Base-by-base conservation (phyloP, 306 rosid species). In the Castanea sativa region DNA sequence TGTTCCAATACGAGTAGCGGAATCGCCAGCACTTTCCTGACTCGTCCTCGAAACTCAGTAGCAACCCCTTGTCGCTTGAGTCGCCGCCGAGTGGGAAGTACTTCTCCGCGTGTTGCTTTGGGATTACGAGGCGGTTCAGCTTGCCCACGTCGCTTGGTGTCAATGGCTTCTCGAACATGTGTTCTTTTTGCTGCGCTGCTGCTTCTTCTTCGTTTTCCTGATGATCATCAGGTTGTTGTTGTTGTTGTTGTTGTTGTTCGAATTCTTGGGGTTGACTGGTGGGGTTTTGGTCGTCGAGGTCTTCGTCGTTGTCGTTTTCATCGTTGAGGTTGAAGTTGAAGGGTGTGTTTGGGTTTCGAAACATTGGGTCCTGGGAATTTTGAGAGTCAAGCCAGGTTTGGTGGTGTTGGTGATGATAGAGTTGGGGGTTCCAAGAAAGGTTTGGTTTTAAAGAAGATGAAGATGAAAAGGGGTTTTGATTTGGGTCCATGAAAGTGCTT, bases 1-100 rank as follows among this genome's bases (percentile, higher is more conserved):
- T 92, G 77, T 95, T 95, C 99, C 99, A 95, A 65, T 95, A 95
- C 0, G 99, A 95, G 89, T 95, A 95, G 23, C 99, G 96, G 80
- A 95, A 95, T 16, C 98, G 77, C 99, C 99, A 95, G 23, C 87
- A 79, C 92, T 95, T 95, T 0, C 97, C 98, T 0, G 84, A 87
- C 89, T 95, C 99, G 73, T 95, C 99, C 85, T 92, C 98, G 87
- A 95, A 95, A 79, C 92, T 91, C 76, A 95, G 96, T 0, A 93
- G 59, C 57, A 93, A 55, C 0, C 98, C 98, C 71, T 88, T 91
- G 71, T 90, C 97, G 9, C 25, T 76, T 45, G 87, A 80, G 27
- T 89, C 92, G 10, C 83, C 85, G 56, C 84, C 82, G 64, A 93
- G 87, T 0, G 99, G 99, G 61, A 95, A 91, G 84, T 93, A 93